Percentiles rank a stretch among this genome's conserved stretches.
These are phyloP conservation scores for Ceratobasidium sp. DNA, from an alignment of 1,284 basidiomycete species.

Conservation along the genomic window DNA sequence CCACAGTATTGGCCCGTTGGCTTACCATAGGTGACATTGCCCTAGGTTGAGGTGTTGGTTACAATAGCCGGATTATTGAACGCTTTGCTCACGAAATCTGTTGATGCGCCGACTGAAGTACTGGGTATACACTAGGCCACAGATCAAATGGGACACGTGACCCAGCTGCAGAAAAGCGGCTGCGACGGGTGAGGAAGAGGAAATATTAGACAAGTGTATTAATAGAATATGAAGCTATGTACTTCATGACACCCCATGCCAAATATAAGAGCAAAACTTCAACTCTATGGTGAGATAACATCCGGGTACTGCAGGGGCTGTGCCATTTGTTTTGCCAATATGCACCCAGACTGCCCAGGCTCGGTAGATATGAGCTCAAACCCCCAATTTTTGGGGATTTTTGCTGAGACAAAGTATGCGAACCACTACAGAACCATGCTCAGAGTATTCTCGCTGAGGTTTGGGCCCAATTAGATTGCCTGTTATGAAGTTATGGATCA, in stretches of 20 bases:
- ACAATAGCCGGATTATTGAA: neutral
- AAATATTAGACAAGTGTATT: no score
- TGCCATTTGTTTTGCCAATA: no score
- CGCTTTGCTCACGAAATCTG: conserved; percentile 69
- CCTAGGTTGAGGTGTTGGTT: conserved; percentile 56
- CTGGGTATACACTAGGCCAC: conserved; percentile 53
- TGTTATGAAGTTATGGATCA: no score
- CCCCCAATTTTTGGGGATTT: neutral
- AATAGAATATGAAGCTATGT: no score
- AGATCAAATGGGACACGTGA: neutral
- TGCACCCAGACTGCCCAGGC: no score
- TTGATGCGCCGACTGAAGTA: conserved; percentile 69
- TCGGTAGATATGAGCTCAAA: neutral
- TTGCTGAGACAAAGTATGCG: neutral
- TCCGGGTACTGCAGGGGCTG: no score
- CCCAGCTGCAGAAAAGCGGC: no score
- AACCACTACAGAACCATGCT: neutral
- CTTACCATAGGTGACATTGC: conserved; percentile 71
- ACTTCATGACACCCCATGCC: no score
- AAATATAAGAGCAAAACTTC: no score
- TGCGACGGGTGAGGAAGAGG: no score
- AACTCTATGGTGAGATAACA: no score
- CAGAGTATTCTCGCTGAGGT: neutral
- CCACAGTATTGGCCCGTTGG: neutral
- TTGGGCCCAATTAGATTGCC: neutral